These are phyloP conservation scores for Epichloe brachyelytri DNA, from an alignment of 2,329 filamentous ascomycete species.

Conservation along the genomic window DNA sequence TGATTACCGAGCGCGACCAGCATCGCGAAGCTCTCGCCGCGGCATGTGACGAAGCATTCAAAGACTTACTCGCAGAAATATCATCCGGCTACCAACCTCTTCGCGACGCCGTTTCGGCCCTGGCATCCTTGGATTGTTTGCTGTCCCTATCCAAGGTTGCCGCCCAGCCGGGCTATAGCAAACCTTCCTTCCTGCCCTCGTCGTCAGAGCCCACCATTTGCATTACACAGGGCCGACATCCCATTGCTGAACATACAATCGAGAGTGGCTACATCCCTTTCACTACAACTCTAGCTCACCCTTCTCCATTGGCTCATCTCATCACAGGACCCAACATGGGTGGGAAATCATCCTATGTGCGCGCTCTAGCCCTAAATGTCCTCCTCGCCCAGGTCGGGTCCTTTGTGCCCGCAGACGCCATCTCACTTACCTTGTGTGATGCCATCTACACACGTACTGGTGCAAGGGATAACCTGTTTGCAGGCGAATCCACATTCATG, in stretches of 20 bases:
- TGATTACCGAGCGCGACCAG: conserved; percentile 81
- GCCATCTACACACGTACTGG: conserved; percentile 94
- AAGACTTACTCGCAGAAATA: conserved; percentile 56
- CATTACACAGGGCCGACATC: conserved; percentile 59
- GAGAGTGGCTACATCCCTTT: conserved; percentile 87
- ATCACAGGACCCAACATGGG: conserved; percentile 99
- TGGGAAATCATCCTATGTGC: conserved; percentile 95
- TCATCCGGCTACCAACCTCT: conserved; percentile 77
- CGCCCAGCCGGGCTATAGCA: conserved; percentile 73
- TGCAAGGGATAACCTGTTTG: conserved; percentile 89
- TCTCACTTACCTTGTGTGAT: conserved; percentile 70
- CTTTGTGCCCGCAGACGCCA: conserved; percentile 71
- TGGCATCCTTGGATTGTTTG: conserved; percentile 82
- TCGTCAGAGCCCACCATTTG: conserved; percentile 53
- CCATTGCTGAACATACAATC: conserved; percentile 88
- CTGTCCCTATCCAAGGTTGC: conserved; percentile 77
- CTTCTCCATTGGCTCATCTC: conserved; percentile 59
- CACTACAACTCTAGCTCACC: conserved; percentile 57
- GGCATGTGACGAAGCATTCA: conserved; percentile 78
- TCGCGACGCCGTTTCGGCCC: conserved; percentile 73
- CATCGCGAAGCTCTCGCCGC: conserved; percentile 88
- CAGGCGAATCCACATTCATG: conserved; percentile 94
- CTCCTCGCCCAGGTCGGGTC: conserved; percentile 93
- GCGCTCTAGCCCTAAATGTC: conserved; percentile 77
- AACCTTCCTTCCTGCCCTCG: conserved; percentile 54